A percentile compares a stretch with the other conserved stretches of the same genome.
These are phyloP conservation scores for Marchantia polymorpha DNA, from an alignment of 225 moss, liverwort and hornwort species.

Conservation along the genomic window DNA sequence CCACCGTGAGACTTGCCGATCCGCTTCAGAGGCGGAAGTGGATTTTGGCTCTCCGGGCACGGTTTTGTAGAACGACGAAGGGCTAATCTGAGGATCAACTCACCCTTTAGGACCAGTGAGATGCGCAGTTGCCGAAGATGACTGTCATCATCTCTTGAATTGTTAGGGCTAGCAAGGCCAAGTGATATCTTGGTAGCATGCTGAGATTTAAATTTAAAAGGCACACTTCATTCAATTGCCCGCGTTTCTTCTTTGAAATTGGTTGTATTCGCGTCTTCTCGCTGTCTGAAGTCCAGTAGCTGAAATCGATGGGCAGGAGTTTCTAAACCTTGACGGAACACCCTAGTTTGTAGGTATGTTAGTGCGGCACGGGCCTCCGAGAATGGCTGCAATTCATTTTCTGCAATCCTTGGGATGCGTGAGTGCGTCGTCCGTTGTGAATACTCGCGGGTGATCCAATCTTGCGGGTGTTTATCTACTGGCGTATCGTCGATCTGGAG, in stretches of 20 bases:
- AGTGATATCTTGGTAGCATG: slow-evolving; percentile 17
- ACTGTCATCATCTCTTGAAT: slow-evolving; percentile 11
- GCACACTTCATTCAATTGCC: background rate
- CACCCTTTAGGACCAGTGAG: slow-evolving; percentile 17
- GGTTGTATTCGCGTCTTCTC: background rate
- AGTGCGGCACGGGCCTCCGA: too few relatives aligned
- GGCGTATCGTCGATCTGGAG: too few relatives aligned
- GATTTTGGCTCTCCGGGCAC: slow-evolving; percentile 10
- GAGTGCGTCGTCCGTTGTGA: too few relatives aligned
- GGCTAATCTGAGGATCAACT: slow-evolving; percentile 17
- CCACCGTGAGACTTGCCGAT: slow-evolving; percentile 13
- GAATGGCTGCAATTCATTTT: too few relatives aligned
- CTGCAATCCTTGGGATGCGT: too few relatives aligned
- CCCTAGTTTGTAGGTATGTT: too few relatives aligned
- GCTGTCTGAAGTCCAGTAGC: too few relatives aligned
- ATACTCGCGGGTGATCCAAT: too few relatives aligned
- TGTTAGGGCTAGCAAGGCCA: slow-evolving; percentile 20
- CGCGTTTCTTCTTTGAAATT: background rate
- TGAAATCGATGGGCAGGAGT: too few relatives aligned
- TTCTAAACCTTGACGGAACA: too few relatives aligned
- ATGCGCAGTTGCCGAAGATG: slow-evolving; percentile 17
- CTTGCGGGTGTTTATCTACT: too few relatives aligned
- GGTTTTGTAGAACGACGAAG: slow-evolving; percentile 27
- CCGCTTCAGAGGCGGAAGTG: slow-evolving; percentile 2
- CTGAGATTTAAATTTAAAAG: slow-evolving; percentile 17